Conservation (phyloP, 495 filamentous ascomycete species). For the Aspergillus taichungensis region DNA sequence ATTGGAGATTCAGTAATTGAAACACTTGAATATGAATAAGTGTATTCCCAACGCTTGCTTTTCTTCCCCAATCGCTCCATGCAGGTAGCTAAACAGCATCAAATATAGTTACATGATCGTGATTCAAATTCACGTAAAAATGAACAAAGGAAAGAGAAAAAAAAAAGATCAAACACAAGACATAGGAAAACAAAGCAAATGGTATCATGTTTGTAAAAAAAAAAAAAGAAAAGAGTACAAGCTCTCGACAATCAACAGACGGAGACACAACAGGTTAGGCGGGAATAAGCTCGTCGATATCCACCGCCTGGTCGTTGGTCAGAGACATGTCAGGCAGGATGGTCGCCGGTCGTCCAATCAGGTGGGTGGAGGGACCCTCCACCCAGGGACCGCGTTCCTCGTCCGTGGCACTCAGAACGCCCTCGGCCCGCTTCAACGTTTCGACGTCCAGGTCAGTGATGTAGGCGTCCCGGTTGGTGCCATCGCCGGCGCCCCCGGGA, state of each 20-base stretch:
- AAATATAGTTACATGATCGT: conserved; percentile 1
- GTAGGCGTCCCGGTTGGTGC: conserved; percentile 51
- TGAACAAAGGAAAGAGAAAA: conserved; percentile 4
- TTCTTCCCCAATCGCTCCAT: too few species aligned
- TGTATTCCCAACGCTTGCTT: too few species aligned
- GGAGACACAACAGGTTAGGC: not conserved
- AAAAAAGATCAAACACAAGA: conserved; percentile 6
- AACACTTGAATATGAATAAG: too few species aligned
- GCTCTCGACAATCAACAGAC: too few species aligned
- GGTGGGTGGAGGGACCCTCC: conserved; percentile 23
- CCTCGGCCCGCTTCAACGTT: conserved; percentile 79
- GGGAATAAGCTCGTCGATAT: conserved; percentile 35
- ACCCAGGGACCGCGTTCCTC: conserved; percentile 82
- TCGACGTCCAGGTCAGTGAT: conserved; percentile 91
- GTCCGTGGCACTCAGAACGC: conserved; percentile 62
- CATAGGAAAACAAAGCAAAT: not conserved
- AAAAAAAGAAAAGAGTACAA: too few species aligned
- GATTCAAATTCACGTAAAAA: not conserved
- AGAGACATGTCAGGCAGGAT: conserved; percentile 25
- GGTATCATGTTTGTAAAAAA: too few species aligned
- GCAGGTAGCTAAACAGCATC: too few species aligned
- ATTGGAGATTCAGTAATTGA: too few species aligned
- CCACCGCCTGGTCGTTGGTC: conserved; percentile 25
- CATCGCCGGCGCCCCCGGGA: conserved; percentile 52
- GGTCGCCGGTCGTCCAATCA: conserved; percentile 34